Conservation (phyloP, 306 rosid genomes). For the Oxytropis ochrocephala region DNA sequence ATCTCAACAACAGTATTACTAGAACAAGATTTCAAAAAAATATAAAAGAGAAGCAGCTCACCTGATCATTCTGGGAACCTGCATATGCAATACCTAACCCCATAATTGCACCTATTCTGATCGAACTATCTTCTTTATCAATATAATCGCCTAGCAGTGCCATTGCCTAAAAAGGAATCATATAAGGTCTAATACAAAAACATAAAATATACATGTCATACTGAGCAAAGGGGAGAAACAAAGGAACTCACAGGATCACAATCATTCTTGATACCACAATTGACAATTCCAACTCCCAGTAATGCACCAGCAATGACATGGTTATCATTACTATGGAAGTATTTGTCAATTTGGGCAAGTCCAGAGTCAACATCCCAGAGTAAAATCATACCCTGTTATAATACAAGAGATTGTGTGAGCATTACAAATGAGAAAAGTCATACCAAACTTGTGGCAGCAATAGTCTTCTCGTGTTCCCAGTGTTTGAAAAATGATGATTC, state of each 20-base stretch:
- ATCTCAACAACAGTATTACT: not conserved
- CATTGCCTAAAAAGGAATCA: slow-evolving; percentile 45
- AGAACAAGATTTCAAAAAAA: not conserved
- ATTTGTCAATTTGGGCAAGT: slow-evolving; percentile 93
- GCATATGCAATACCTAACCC: slow-evolving; percentile 96
- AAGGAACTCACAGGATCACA: slow-evolving; percentile 84
- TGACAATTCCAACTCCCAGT: slow-evolving; percentile 94
- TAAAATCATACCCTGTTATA: slow-evolving; percentile 74
- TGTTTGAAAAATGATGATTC: not conserved
- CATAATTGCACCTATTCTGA: slow-evolving; percentile 92
- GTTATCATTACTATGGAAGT: slow-evolving; percentile 81
- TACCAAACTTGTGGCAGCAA: too few species aligned
- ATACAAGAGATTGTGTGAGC: slow-evolving; percentile 2
- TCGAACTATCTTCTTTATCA: slow-evolving; percentile 78
- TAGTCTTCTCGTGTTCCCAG: not conserved
- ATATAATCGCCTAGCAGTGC: slow-evolving; percentile 75
- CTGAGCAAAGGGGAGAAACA: not conserved
- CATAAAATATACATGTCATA: not conserved
- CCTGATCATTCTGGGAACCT: slow-evolving; percentile 81
- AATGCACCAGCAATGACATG: slow-evolving; percentile 93
- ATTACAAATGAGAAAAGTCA: not conserved
- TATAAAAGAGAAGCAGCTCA: slow-evolving; percentile 15
- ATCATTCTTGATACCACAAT: slow-evolving; percentile 74
- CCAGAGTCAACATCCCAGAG: slow-evolving; percentile 98
- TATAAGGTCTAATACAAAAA: slow-evolving; percentile 22